Base-by-base conservation (phyloP, 306 rosid genomes). In the Prunus davidiana region DNA sequence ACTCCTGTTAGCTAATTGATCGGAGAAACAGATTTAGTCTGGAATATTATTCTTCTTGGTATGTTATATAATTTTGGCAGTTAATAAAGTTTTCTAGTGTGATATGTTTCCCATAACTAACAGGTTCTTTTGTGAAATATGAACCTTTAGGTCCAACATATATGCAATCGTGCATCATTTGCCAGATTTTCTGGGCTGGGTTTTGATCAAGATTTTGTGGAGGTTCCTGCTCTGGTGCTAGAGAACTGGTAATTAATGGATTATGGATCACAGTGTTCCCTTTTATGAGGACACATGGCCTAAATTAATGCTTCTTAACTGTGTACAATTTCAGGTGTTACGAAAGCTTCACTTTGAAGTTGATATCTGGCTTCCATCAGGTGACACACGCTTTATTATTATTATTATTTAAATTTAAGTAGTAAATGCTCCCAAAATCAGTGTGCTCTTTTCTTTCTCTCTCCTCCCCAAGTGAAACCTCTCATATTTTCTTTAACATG, bases 321-420 rank as follows among this genome's bases (percentile, higher is more conserved):
- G 63, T 68, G 55, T 68, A 28, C 63, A 72, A 60, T 62, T 79
- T 72, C 84, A 95, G 99, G 97, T 90, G 99, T 74, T 95, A 88
- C 47, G 96, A 95, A 86, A 87, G 79, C 75, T 76, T 80, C 76
- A 85, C 91, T 74, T 84, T 92, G 82, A 92, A 95, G 89, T 83
- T 92, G 93, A 86, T 95, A 80, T 92, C 97, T 63, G 99, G 99
- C 82, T 95, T 89, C 84, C 91, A 90, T 87, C 90, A 89, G 97
- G 97, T 88, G 71, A 71, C 64, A 15, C 47, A 50, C 25, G 67
- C 7, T 62, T 67, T 72, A 4, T 32, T 43, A 25, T 25, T 69
- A 49, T 68, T 71, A 3, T 3, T 25, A 8, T 81, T 70, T 54
- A n/a, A 5, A 2, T 47, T 20, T 56, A 11, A 13, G 15, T 65